These are phyloP conservation scores for Mycena sanguinolenta DNA, from an alignment of 768 basidiomycete species.

Conservation along the genomic window DNA sequence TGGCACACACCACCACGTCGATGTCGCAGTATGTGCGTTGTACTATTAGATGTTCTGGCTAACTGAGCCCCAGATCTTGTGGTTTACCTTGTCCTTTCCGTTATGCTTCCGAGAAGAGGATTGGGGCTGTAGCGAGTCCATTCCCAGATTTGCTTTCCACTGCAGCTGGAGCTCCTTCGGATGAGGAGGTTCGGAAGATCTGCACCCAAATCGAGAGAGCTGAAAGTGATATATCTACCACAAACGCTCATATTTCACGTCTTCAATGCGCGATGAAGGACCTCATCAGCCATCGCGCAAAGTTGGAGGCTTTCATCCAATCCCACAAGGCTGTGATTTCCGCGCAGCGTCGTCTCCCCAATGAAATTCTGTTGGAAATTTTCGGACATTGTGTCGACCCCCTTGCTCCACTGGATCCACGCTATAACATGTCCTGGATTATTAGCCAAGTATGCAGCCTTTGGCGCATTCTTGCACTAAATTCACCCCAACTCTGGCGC, in stretches of 20 bases:
- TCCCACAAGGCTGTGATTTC: conserved; percentile 8
- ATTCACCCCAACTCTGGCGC: conserved; percentile 1
- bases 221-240: background rate
- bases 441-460: conserved; percentile 13
- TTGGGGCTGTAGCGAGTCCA: background rate
- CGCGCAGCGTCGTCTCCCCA: conserved; percentile 15
- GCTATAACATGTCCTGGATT: background rate
- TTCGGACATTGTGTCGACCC: conserved; percentile 9
- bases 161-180: background rate
- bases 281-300: background rate
- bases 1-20: too few relatives aligned
- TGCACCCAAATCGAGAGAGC: background rate
- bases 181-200: background rate
- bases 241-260: background rate
- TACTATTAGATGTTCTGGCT: background rate
- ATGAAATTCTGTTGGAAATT: conserved; percentile 23
- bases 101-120: background rate
- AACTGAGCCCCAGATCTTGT: background rate
- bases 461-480: conserved; percentile 19
- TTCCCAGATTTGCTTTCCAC: conserved; percentile 10
- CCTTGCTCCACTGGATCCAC: too few relatives aligned
- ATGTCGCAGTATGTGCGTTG: background rate
- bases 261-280: background rate
- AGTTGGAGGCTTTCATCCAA: conserved; percentile 3
- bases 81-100: background rate